Conservation (phyloP, 371 early-diverging fungal genomes). For the Coemansia sp. region DNA sequence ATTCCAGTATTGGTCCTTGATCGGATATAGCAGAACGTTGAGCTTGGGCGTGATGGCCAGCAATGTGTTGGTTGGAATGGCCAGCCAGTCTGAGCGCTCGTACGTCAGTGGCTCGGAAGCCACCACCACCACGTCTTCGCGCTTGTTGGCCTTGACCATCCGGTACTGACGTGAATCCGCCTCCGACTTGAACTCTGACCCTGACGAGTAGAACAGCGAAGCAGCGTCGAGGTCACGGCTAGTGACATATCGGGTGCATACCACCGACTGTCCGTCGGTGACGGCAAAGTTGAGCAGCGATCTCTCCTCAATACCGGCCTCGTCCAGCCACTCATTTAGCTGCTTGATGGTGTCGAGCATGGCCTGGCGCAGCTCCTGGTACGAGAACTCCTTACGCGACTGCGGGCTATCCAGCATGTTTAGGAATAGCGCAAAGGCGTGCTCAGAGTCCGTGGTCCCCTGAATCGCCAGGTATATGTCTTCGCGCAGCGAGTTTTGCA, state of each 20-base stretch:
- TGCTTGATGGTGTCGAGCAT: conserved; percentile 74
- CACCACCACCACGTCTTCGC: conserved; percentile 81
- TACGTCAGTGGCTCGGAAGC: conserved; percentile 85
- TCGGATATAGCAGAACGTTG: conserved; percentile 75
- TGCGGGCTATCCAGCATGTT: conserved; percentile 64
- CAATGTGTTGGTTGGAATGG: conserved; percentile 77
- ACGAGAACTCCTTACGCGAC: conserved; percentile 54
- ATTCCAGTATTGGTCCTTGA: conserved; percentile 69
- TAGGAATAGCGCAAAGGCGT: conserved; percentile 85
- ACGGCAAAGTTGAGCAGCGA: conserved; percentile 87
- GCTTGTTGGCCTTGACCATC: conserved; percentile 78
- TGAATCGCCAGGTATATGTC: conserved; percentile 70
- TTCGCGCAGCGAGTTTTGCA: conserved; percentile 67
- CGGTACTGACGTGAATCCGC: conserved; percentile 61
- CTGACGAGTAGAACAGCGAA: conserved; percentile 80
- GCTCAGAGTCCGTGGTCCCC: conserved; percentile 86
- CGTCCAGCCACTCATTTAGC: conserved; percentile 69
- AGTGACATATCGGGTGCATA: conserved; percentile 79
- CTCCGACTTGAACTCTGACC: conserved; percentile 50
- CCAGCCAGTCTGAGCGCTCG: conserved; percentile 81
- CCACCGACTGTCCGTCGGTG: conserved; percentile 76
- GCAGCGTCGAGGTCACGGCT: conserved; percentile 69
- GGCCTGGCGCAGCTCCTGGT: conserved; percentile 65
- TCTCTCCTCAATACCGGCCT: conserved; percentile 55
- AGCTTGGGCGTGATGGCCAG: conserved; percentile 74